A percentile compares a stretch with the other conserved stretches of the same genome.
phyloP scores from a whole-genome alignment of 2,329 filamentous ascomycete species.

The Colletotrichum spaethianum region DNA sequence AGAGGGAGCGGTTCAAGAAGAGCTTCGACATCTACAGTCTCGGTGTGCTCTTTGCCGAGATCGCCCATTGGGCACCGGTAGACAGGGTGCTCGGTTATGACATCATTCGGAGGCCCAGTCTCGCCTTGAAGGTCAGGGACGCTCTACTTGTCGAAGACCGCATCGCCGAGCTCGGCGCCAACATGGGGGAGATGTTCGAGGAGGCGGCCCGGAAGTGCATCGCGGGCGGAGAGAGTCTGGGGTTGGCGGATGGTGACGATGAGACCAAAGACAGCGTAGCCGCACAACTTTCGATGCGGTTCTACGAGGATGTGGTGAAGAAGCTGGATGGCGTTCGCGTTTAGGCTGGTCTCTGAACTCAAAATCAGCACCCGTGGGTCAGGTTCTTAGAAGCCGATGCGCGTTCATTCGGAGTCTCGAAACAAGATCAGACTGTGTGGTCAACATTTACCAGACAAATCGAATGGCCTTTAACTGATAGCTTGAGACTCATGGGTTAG shows the following conservation, averaged over 20 bases:
- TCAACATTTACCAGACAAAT: too few relatives aligned
- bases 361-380: background rate
- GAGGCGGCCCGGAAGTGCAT: constrained; percentile 55
- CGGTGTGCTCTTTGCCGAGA: constrained; percentile 66
- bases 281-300: constrained; percentile 55
- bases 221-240: constrained; percentile 53
- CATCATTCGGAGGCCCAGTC: constrained; percentile 53
- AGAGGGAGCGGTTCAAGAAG: constrained; percentile 60
- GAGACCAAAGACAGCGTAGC: constrained; percentile 58
- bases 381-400: background rate
- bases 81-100: constrained; percentile 59
- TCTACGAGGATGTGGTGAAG: constrained; percentile 62
- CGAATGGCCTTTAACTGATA: background rate
- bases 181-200: constrained; percentile 58
- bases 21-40: constrained; percentile 68
- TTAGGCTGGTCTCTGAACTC: constrained; percentile 36
- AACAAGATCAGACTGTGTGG: background rate
- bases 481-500: background rate
- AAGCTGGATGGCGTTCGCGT: constrained; percentile 55
- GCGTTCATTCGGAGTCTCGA: background rate
- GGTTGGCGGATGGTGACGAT: constrained; percentile 54
- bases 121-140: constrained; percentile 53
- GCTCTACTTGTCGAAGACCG: constrained; percentile 49
- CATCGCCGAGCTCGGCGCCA: constrained; percentile 52
- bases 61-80: constrained; percentile 66